Evolutionary conservation across 2,329 filamentous ascomycete species (phyloP).

Genomic region (Xylariaceae sp.): DNA sequence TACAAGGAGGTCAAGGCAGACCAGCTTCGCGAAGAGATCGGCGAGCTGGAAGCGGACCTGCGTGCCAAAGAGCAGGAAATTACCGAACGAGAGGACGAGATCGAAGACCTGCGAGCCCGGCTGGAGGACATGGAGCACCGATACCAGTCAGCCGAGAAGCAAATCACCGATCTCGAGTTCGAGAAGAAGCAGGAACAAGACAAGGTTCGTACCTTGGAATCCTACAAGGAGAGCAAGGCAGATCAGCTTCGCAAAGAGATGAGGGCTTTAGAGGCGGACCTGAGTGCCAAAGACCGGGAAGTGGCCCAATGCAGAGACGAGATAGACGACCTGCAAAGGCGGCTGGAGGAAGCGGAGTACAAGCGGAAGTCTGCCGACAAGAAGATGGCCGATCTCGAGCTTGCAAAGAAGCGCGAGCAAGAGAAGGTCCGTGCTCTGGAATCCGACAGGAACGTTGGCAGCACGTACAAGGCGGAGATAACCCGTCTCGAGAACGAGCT

Average conservation of each 20-base stretch:
- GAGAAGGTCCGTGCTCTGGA: conserved; percentile 63
- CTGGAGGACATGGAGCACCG: too few species aligned
- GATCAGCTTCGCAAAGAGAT: conserved; percentile 69
- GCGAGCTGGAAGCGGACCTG: too few species aligned
- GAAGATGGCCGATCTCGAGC: conserved; percentile 27
- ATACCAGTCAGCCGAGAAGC: background rate
- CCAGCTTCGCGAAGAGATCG: too few species aligned
- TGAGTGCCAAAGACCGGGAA: conserved; percentile 68
- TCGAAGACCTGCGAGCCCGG: conserved; percentile 60
- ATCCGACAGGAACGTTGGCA: conserved; percentile 49
- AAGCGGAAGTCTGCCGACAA: conserved; percentile 31
- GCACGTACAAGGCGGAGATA: conserved; percentile 48
- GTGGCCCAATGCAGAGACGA: conserved; percentile 73
- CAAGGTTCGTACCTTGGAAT: background rate
- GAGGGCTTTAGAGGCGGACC: conserved; percentile 63
- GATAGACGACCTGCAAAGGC: conserved; percentile 58
- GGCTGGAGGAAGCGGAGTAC: conserved; percentile 42
- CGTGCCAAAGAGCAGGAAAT: conserved; percentile 64
- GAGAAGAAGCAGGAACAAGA: too few species aligned
- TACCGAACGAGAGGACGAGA: conserved; percentile 61
- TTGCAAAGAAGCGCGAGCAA: conserved; percentile 32
- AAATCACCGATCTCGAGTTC: too few species aligned
- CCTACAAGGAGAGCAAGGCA: conserved; percentile 40
- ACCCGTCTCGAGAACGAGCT: conserved; percentile 44
- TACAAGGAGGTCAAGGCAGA: conserved; percentile 47